These are phyloP conservation scores for Lunasporangiospora selenospora DNA, from an alignment of 192 early-diverging fungal species.

Conservation along the genomic window DNA sequence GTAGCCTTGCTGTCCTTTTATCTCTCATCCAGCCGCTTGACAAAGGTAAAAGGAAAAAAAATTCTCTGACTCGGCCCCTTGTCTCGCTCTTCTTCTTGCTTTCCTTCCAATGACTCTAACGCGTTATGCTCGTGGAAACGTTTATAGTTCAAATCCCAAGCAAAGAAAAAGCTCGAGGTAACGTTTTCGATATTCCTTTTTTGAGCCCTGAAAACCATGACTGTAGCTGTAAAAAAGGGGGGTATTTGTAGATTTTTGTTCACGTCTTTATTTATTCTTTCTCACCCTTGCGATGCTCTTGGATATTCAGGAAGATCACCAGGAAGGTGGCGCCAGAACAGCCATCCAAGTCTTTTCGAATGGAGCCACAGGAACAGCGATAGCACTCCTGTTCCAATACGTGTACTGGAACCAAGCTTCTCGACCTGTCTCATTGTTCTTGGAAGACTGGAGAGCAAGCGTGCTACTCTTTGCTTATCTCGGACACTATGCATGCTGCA, in stretches of 20 bases:
- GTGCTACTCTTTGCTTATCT: conserved; percentile 55
- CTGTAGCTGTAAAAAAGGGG: not conserved
- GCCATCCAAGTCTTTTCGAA: conserved; percentile 60
- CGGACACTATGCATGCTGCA: conserved; percentile 64
- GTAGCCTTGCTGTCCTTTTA: conserved; percentile 78
- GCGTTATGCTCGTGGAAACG: too few species aligned
- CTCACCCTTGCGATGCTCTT: too few species aligned
- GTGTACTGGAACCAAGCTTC: conserved; percentile 35
- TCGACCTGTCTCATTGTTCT: conserved; percentile 31
- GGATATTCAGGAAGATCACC: conserved; percentile 50
- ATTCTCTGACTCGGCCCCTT: not conserved
- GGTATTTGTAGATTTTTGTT: not conserved
- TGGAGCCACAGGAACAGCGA: conserved; percentile 51
- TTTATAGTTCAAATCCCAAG: conserved; percentile 35
- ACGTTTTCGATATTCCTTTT: not conserved
- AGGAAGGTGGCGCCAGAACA: conserved; percentile 53
- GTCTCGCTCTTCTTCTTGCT: not conserved
- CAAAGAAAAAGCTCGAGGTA: conserved; percentile 45
- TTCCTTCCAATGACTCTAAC: too few species aligned
- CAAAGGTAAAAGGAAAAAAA: conserved; percentile 50
- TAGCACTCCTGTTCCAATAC: conserved; percentile 50
- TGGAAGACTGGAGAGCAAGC: conserved; percentile 38
- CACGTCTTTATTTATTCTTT: not conserved
- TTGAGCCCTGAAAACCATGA: not conserved
- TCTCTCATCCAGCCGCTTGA: conserved; percentile 63